phyloP scores from a whole-genome alignment of 495 filamentous ascomycete genomes.

The Astrothelium subdiscretum region DNA sequence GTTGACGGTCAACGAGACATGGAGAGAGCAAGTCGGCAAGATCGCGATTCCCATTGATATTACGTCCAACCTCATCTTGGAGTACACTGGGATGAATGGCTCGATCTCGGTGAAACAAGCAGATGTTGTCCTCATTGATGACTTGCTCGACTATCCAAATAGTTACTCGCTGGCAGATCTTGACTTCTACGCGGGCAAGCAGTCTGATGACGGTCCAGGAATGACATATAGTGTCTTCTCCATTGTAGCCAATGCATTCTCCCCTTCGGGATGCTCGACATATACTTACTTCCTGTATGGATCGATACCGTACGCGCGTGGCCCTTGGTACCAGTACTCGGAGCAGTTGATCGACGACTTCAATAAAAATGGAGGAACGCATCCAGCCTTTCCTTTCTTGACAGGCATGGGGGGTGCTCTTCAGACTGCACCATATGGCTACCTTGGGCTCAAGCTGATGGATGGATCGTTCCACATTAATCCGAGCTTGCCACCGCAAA shows the following conservation, averaged over 20 bases:
- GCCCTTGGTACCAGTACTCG: slow-evolving; percentile 49
- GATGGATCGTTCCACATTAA: slow-evolving; percentile 45
- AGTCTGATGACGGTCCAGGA: slow-evolving; percentile 49
- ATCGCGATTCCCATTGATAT: slow-evolving; percentile 28
- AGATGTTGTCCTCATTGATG: slow-evolving; percentile 50
- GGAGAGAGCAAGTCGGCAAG: slow-evolving; percentile 24
- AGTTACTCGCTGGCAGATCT: slow-evolving; percentile 49
- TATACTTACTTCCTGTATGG: slow-evolving; percentile 52
- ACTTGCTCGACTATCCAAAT: slow-evolving; percentile 41
- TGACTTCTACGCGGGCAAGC: slow-evolving; percentile 54
- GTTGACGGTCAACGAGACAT: slow-evolving; percentile 31
- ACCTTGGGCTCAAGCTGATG: slow-evolving; percentile 45
- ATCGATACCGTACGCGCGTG: slow-evolving; percentile 41
- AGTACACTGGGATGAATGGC: slow-evolving; percentile 56
- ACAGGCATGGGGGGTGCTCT: slow-evolving; percentile 55
- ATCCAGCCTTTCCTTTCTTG: slow-evolving; percentile 56
- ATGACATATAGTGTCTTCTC: slow-evolving; percentile 60
- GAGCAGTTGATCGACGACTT: slow-evolving; percentile 62
- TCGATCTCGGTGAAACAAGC: slow-evolving; percentile 53
- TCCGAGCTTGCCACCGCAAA: slow-evolving; percentile 50
- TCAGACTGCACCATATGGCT: slow-evolving; percentile 50
- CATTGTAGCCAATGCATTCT: slow-evolving; percentile 46
- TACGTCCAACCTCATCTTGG: slow-evolving; percentile 50
- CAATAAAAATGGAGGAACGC: slow-evolving; percentile 51
- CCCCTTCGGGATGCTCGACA: slow-evolving; percentile 48